phyloP scores from a whole-genome alignment of 2,329 filamentous ascomycete genomes.

The Cladosporium sp. region DNA sequence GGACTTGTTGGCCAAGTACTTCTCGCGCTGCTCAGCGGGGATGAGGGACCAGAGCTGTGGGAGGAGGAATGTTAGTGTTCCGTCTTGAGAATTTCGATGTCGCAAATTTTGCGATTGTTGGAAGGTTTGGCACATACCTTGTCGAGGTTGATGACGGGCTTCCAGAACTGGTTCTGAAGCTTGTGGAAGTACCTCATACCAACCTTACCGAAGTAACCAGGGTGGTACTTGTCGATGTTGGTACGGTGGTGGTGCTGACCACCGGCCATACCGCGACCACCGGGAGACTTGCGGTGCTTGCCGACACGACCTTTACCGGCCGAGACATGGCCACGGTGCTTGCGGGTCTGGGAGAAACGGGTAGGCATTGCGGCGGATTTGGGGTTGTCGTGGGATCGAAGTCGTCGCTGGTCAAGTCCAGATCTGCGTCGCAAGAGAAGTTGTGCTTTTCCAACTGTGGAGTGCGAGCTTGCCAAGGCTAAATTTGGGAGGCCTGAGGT shows the following conservation, averaged over 20 bases:
- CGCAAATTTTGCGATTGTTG: background rate
- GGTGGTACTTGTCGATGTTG: constrained; percentile 91
- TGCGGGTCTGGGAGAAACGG: constrained; percentile 73
- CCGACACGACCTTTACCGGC: constrained; percentile 97
- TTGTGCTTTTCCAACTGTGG: constrained; percentile 14
- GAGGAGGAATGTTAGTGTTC: constrained; percentile 6
- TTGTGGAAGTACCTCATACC: constrained; percentile 78
- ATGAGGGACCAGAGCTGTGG: constrained; percentile 89
- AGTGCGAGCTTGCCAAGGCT: background rate
- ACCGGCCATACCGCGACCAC: constrained; percentile 87
- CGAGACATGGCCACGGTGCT: constrained; percentile 95
- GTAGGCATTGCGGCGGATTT: constrained; percentile 65
- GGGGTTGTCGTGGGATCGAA: constrained; percentile 13
- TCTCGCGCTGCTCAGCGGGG: constrained; percentile 86
- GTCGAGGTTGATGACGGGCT: constrained; percentile 97
- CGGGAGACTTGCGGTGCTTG: constrained; percentile 92
- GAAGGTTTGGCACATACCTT: constrained; percentile 62
- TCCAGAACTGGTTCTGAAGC: constrained; percentile 94
- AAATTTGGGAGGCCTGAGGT: background rate
- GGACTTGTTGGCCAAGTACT: constrained; percentile 82
- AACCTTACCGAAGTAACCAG: constrained; percentile 96
- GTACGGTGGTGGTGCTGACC: constrained; percentile 98
- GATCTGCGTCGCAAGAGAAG: background rate
- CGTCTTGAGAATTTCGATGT: background rate
- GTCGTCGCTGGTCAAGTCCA: constrained; percentile 14